Conservation (phyloP, 345 rosid species). For the Cardamine occulta region DNA sequence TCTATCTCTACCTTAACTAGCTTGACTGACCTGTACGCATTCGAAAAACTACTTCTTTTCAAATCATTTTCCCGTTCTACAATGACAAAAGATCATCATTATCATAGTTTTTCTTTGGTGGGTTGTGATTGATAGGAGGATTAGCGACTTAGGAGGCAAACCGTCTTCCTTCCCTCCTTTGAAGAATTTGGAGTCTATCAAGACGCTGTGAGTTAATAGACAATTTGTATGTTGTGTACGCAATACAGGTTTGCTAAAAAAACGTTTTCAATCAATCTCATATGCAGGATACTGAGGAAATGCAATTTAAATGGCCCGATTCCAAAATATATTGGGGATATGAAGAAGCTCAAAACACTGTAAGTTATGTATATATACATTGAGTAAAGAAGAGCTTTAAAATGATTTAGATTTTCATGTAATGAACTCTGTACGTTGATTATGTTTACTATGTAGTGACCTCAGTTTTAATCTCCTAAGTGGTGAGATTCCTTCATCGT, state of each 20-base stretch:
- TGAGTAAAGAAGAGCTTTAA: constrained; percentile 4
- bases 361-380: constrained; percentile 45
- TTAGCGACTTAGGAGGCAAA: constrained; percentile 71
- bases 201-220: constrained; percentile 67
- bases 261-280: constrained; percentile 10
- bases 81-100: constrained; percentile 14
- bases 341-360: constrained; percentile 73
- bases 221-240: not conserved
- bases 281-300: constrained; percentile 66
- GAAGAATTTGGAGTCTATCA: constrained; percentile 57
- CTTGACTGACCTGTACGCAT: constrained; percentile 75
- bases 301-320: constrained; percentile 66
- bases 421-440: constrained; percentile 4
- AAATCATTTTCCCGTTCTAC: not conserved
- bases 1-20: constrained; percentile 62
- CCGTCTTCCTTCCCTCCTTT: constrained; percentile 62
- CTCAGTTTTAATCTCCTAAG: constrained; percentile 77
- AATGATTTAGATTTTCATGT: not conserved
- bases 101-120: constrained; percentile 11
- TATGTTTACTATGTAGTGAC: constrained; percentile 60
- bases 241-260: not conserved
- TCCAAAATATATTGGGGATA: constrained; percentile 60
- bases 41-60: constrained; percentile 20
- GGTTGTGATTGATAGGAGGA: constrained; percentile 57
- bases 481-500: constrained; percentile 70